Base-by-base conservation (phyloP, 495 filamentous ascomycete genomes). In the Thozetella sp. region DNA sequence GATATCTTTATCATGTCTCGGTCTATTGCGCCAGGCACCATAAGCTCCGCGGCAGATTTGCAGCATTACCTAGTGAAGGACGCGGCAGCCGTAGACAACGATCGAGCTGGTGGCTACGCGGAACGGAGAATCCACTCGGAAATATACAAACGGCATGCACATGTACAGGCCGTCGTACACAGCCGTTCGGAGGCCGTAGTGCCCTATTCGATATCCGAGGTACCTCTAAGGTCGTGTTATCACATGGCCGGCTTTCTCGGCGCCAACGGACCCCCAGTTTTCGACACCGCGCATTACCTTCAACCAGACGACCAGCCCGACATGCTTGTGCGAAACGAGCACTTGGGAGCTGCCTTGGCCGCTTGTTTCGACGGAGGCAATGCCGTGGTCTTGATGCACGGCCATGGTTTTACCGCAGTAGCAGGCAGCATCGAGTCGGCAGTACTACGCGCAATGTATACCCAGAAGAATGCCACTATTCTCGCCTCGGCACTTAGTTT, bases 121-220 rank as follows among this genome's bases (percentile, higher is more conserved):
- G 81, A 84, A 63, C 72, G 81, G 1, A 79, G 61, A 67, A 84
- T 85, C 51, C 82, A 85, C 65, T 74, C 76, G 61, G 81, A 82
- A 63, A 74, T 83, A 9, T 78, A 74, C 55, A 77, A 76, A 57
- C 62, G 65, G 19, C 82, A 72, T 55, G 56, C 71, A 0, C 54
- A 63, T 3, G 66, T 83, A 22, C 73, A 77, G 51, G 67, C 72
- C 52, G 75, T 83, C 0, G 66, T 82, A 1, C 81, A 85, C 61
- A 75, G 72, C 48, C 82, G 84, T 58, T 63, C 75, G 0, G 68
- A 76, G 15, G 72, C 73, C 20, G 74, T 85, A 12, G 51, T 83
- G 15, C 76, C 80, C 2, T 84, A 75, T 57, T 74, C 71, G 54
- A 68, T 83, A 43, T 70, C 58, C 23, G 63, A 62, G 1, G 74